A percentile compares a stretch with the other conserved stretches of the same genome.
Evolutionary conservation across 2,329 filamentous ascomycete species (phyloP).

Genomic region (Arthrobotrys sinensis): DNA sequence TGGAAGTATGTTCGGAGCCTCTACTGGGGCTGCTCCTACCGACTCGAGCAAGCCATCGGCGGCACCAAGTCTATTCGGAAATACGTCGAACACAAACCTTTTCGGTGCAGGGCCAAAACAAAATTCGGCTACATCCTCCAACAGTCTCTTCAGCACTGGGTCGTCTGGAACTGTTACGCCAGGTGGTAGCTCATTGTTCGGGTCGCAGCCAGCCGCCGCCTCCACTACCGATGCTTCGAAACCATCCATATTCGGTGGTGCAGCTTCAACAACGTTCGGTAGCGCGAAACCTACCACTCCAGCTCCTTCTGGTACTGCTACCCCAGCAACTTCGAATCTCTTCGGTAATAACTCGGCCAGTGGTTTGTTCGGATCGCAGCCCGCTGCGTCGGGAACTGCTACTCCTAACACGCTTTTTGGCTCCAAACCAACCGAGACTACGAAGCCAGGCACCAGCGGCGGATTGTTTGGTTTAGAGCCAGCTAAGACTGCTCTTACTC

Average conservation of each 20-base stretch:
- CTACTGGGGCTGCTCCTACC: conserved; percentile 53
- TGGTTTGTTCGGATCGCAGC: conserved; percentile 35
- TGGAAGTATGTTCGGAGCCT: conserved; percentile 40
- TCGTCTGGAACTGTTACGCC: conserved; percentile 40
- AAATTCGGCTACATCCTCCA: conserved; percentile 22
- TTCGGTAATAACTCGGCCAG: conserved; percentile 20
- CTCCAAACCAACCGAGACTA: conserved; percentile 63
- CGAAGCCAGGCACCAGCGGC: conserved; percentile 66
- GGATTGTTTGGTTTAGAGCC: conserved; percentile 66
- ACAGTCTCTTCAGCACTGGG: conserved; percentile 37
- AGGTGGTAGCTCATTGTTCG: conserved; percentile 33
- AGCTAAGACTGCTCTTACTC: conserved; percentile 61
- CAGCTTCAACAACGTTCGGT: conserved; percentile 11
- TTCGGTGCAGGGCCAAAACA: conserved; percentile 31
- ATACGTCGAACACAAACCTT: conserved; percentile 36
- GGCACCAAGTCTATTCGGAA: conserved; percentile 23
- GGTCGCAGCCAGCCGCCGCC: conserved; percentile 28
- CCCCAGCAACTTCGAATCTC: conserved; percentile 33
- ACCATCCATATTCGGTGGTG: conserved; percentile 30
- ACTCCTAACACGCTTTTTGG: conserved; percentile 62
- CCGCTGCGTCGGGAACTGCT: conserved; percentile 60
- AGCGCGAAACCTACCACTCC: conserved; percentile 32
- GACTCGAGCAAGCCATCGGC: conserved; percentile 33
- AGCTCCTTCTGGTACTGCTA: conserved; percentile 42
- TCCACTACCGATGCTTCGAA: conserved; percentile 36